Evolutionary conservation across 306 rosid species (phyloP).

Genomic region (Castanea crenata): DNA sequence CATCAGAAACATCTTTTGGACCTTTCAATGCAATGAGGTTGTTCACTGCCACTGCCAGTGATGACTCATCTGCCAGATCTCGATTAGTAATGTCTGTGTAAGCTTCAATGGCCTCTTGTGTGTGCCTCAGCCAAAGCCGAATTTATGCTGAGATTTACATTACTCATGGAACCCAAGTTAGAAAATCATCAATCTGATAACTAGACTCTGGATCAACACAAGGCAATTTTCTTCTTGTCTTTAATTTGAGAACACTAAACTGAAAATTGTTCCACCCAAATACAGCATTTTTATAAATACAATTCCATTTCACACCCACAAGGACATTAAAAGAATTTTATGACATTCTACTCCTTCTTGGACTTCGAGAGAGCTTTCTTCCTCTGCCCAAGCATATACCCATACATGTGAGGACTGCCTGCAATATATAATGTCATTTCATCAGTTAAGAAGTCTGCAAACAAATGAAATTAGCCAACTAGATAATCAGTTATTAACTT

Average conservation of each 20-base stretch:
- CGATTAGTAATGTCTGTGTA: conserved; percentile 60
- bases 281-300: not conserved
- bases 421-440: conserved; percentile 28
- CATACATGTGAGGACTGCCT: conserved; percentile 79
- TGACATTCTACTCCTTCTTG: conserved; percentile 42
- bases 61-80: conserved; percentile 81
- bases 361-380: conserved; percentile 66
- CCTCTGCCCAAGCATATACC: conserved; percentile 77
- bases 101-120: conserved; percentile 70
- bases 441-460: conserved; percentile 7
- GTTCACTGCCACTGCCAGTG: conserved; percentile 90
- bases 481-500: not conserved
- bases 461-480: not conserved
- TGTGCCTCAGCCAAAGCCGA: conserved; percentile 45
- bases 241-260: not conserved
- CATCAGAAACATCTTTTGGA: conserved; percentile 91
- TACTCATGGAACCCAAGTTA: not conserved
- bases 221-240: not conserved
- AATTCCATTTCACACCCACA: conserved; percentile 5
- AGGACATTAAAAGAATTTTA: conserved; percentile 1
- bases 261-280: too few species aligned
- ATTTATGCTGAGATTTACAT: too few species aligned
- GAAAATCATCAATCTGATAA: not conserved
- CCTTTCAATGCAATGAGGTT: conserved; percentile 76
- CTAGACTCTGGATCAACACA: not conserved